Base-by-base conservation (phyloP, 345 rosid genomes). In the Salix viminalis region DNA sequence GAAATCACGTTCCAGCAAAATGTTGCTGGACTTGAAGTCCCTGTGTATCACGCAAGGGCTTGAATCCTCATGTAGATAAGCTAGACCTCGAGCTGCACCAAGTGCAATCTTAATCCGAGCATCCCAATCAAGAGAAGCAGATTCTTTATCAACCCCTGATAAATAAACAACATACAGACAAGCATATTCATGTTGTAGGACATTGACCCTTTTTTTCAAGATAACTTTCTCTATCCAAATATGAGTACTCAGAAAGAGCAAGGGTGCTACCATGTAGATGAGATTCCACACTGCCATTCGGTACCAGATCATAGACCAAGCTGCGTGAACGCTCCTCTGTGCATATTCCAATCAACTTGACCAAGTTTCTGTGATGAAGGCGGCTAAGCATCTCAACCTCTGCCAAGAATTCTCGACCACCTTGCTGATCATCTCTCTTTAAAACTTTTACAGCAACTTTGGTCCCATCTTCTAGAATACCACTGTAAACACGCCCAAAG, bases 371-470 rank as follows among this genome's bases (percentile, higher is more conserved):
- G 77, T 96, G 99, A 83, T 96, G 98, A 79, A 96, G 90, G 70
- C 98, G 99, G 74, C 98, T 96, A 80, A 96, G 96, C 98, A 96
- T 96, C 86, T 96, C 99, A 3, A 93, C 91, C 83, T 96, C 98
- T 10, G 99, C 97, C 83, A 93, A 84, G 88, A 96, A 93, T 86
- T 93, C 98, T 48, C 96, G 85, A 78, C 92, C 83, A 42, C 98
- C 96, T 84, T 96, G 99, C 42, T 90, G 97, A 86, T 91, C 98
- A 69, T 91, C 96, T 85, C 99, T 89, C 86, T 93, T 96, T 76
- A 96, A 77, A 30, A 96, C 92, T 83, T 96, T 96, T 73, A 96
- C 97, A 1, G 96, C 99, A 39, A 91, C 93, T 77, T 91, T 80
- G 41, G 90, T 96, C 77, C 94, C 94, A 46, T 96, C 99, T 56